Evolutionary conservation across 305 asterid species (phyloP), one percentile per base, ranked within the genome.

Genomic region (Rubia peregrina): DNA sequence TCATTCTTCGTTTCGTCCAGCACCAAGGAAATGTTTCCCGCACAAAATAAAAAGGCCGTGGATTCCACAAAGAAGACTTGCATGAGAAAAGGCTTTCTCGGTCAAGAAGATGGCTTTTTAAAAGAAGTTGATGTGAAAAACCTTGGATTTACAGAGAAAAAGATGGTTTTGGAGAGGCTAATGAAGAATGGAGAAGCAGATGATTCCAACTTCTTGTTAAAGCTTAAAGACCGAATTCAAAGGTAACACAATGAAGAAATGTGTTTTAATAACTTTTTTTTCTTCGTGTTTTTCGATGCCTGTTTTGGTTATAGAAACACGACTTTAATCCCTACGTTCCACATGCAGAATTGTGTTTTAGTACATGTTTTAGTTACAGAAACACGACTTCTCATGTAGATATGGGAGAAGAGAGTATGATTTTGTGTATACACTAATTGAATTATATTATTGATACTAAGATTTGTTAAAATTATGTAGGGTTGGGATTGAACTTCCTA

Each of bases 161-260:
- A 61, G 42, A 68, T 49, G 64, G 43, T 74, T 13, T 46, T 74
- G 33, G 74, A 75, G 43, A 74, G 73, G 70, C 9, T 71, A 3
- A 67, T 70, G n/a, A 63, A 63, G 33, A 43, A 53, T 73, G 81
- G 75, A 5, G 71, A 81, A 40, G 74, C 76, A 64, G 81, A 89
- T 66, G 86, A 62, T 62, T 86, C 85, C 70, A 76, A 84, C 77
- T 89, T 89, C 82, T 77, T 89, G 87, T 46, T 68, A 9, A 89
- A 80, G 69, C 90, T 85, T 75, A 81, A 83, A 71, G 75, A 89
- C 64, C 83, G 94, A 7, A 74, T 89, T 69, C 87, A 82, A 30
- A 78, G 90, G 91, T 88, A 74, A 51, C 9, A 21, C 36, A 57
- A 11, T 13, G 55, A 46, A 46, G 38, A 33, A 33, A 1, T 2